phyloP scores from a whole-genome alignment of 2,329 filamentous ascomycete genomes.

The Hymenoscyphus occultus region DNA sequence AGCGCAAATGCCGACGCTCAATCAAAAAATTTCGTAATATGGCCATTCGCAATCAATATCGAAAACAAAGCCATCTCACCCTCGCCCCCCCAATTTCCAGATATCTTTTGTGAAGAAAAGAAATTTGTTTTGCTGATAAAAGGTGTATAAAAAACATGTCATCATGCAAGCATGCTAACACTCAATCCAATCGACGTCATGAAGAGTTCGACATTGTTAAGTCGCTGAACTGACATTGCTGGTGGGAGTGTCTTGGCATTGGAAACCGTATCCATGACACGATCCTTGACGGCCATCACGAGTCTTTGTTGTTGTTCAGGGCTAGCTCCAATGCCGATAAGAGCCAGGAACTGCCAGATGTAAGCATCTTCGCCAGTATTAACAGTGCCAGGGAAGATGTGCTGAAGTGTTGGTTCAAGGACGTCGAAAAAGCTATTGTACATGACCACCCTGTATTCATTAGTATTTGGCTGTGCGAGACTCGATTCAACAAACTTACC shows the following conservation, averaged over 20 bases:
- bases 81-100: slow-evolving; percentile 15
- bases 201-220: slow-evolving; percentile 94
- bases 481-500: slow-evolving; percentile 49
- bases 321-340: slow-evolving; percentile 88
- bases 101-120: slow-evolving; percentile 22
- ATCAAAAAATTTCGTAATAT: slow-evolving; percentile 18
- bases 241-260: slow-evolving; percentile 86
- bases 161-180: slow-evolving; percentile 62
- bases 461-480: slow-evolving; percentile 28
- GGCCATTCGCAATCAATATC: slow-evolving; percentile 23
- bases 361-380: slow-evolving; percentile 91
- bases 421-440: slow-evolving; percentile 87
- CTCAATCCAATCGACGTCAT: slow-evolving; percentile 99
- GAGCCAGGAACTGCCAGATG: slow-evolving; percentile 96
- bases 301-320: slow-evolving; percentile 93
- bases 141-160: slow-evolving; percentile 18
- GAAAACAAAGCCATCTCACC: slow-evolving; percentile 19
- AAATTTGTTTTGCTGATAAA: slow-evolving; percentile 27
- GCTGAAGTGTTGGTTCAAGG: slow-evolving; percentile 77
- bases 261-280: slow-evolving; percentile 91
- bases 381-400: slow-evolving; percentile 89
- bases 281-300: slow-evolving; percentile 94
- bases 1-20: slow-evolving; percentile 27
- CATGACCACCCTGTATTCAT: slow-evolving; percentile 58
- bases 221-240: slow-evolving; percentile 77